phyloP scores from a whole-genome alignment of 108 stramenopile species.

The Schizochytrium sp. region DNA sequence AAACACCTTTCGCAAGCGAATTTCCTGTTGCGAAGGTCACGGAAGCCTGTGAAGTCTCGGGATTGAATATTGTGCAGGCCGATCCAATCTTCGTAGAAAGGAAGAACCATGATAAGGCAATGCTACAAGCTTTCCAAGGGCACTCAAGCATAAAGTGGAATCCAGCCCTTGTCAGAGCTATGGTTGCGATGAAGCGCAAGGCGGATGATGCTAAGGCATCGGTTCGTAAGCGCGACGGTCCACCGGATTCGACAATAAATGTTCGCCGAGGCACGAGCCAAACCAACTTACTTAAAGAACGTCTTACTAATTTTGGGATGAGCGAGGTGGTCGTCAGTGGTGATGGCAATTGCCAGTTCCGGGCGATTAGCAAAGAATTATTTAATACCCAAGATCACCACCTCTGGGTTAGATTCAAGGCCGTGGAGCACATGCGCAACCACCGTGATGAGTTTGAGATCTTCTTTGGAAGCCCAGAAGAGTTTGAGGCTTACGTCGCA shows the following conservation, averaged over 20 bases:
- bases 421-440: slow-evolving; percentile 29
- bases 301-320: slow-evolving; percentile 15
- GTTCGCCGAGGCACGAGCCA: background rate
- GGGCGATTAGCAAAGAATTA: background rate
- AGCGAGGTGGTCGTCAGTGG: slow-evolving; percentile 17
- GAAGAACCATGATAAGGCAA: background rate
- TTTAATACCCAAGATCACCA: slow-evolving; percentile 37
- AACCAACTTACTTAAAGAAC: slow-evolving; percentile 19
- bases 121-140: slow-evolving; percentile 15
- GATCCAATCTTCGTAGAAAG: background rate
- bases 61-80: background rate
- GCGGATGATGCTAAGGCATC: slow-evolving; percentile 8
- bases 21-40: background rate
- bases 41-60: background rate
- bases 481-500: background rate
- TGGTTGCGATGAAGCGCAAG: slow-evolving; percentile 37
- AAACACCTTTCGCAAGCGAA: too few species aligned
- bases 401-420: background rate
- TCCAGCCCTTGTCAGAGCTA: slow-evolving; percentile 19
- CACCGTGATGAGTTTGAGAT: background rate
- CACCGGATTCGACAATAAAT: background rate
- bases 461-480: slow-evolving; percentile 33
- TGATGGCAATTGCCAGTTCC: slow-evolving; percentile 63
- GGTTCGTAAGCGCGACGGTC: background rate
- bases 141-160: slow-evolving; percentile 37